Percentiles rank a stretch among this genome's conserved stretches.
phyloP scores from a whole-genome alignment of 1,139 yeast genomes.

The Nakaseomyces kungkrabaensis region DNA sequence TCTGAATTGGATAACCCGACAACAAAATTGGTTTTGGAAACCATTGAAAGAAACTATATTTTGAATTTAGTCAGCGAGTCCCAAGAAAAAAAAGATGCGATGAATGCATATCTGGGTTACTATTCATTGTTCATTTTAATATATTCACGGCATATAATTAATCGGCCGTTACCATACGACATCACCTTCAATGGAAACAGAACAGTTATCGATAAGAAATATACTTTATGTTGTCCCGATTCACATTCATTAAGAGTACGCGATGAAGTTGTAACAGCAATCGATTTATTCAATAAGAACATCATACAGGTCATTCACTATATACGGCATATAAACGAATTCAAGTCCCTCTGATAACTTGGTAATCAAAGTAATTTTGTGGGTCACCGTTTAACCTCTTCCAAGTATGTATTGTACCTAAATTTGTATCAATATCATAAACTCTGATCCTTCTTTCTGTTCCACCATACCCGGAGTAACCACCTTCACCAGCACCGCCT shows the following conservation, averaged over 20 bases:
- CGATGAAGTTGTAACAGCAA: conserved; percentile 14
- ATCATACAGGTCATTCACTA: conserved; percentile 23
- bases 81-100: not conserved
- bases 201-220: conserved; percentile 15
- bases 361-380: conserved; percentile 43
- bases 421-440: conserved; percentile 51
- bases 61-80: not conserved
- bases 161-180: conserved; percentile 20
- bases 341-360: conserved; percentile 39
- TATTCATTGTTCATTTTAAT: conserved; percentile 20
- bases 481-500: conserved; percentile 91
- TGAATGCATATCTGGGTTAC: conserved; percentile 23
- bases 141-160: conserved; percentile 15
- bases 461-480: conserved; percentile 86
- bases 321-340: conserved; percentile 30
- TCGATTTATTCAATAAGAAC: conserved; percentile 19
- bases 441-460: conserved; percentile 65
- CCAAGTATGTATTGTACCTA: conserved; percentile 56
- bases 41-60: not conserved
- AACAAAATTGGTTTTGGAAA: not conserved
- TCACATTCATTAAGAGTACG: conserved; percentile 11
- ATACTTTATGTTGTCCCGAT: conserved; percentile 20
- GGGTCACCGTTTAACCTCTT: conserved; percentile 55
- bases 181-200: conserved; percentile 24
- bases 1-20: not conserved